Evolutionary conservation across 2,329 filamentous ascomycete genomes (phyloP).

Genomic region (Colletotrichum sp.): DNA sequence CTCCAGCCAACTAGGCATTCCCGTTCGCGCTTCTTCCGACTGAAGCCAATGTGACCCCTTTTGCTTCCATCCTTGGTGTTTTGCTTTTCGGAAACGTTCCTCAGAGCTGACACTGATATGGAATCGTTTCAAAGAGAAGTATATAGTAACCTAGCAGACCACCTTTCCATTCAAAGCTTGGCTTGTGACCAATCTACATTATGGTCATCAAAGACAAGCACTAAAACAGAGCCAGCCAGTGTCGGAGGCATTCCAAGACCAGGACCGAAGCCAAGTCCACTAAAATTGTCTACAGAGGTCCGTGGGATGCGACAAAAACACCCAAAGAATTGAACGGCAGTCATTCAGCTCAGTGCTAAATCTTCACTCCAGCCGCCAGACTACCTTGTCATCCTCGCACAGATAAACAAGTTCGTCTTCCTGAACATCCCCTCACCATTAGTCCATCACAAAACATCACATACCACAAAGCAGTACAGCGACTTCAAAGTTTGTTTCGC

Average conservation of each 20-base stretch:
- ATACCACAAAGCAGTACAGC: background rate
- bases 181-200: background rate
- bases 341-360: background rate
- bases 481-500: background rate
- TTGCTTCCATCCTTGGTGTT: background rate
- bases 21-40: background rate
- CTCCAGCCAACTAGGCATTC: background rate
- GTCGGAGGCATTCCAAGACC: background rate
- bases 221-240: background rate
- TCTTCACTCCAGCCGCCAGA: background rate
- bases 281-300: background rate
- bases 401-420: background rate
- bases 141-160: background rate
- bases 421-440: background rate
- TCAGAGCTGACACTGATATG: background rate
- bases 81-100: background rate
- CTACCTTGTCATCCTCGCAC: background rate
- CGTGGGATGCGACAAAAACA: background rate
- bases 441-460: background rate
- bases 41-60: background rate
- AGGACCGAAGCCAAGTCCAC: background rate
- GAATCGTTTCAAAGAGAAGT: background rate
- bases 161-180: background rate
- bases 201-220: background rate
- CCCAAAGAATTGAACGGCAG: background rate